Percentiles rank a stretch among this genome's conserved stretches.
These are phyloP conservation scores for Eragrostis curvula DNA, from an alignment of 176 grass and related monocot species.

Conservation along the genomic window DNA sequence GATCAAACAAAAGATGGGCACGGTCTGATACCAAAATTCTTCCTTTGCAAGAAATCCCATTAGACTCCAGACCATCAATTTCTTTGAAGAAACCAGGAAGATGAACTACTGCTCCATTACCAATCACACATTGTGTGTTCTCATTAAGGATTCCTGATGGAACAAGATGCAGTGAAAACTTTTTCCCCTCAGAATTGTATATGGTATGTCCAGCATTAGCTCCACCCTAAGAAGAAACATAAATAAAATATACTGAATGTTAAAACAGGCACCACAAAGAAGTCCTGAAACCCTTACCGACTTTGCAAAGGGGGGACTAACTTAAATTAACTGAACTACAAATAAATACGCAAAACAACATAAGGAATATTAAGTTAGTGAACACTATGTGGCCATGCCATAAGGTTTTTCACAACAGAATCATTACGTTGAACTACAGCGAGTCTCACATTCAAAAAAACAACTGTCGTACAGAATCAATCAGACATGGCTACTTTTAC, in stretches of 20 bases:
- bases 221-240: constrained; percentile 63
- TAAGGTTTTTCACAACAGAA: neutral
- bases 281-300: neutral
- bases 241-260: constrained; percentile 21
- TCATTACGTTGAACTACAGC: neutral
- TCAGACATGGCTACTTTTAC: neutral
- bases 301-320: neutral
- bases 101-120: constrained; percentile 87
- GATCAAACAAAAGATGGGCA: constrained; percentile 92
- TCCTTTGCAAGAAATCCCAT: constrained; percentile 69
- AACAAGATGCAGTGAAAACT: constrained; percentile 89
- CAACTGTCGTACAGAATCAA: neutral
- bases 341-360: neutral
- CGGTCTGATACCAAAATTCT: constrained; percentile 87
- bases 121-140: constrained; percentile 78
- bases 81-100: constrained; percentile 93
- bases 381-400: neutral
- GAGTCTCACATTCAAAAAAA: neutral
- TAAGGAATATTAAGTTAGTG: neutral
- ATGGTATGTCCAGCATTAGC: constrained; percentile 97
- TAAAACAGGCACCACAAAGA: neutral
- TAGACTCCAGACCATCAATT: constrained; percentile 77
- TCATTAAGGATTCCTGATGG: constrained; percentile 94
- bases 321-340: constrained; percentile 3
- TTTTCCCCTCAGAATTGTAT: constrained; percentile 94